phyloP scores from a whole-genome alignment of 257 asterid genomes.

The Solanum peruvianum region DNA sequence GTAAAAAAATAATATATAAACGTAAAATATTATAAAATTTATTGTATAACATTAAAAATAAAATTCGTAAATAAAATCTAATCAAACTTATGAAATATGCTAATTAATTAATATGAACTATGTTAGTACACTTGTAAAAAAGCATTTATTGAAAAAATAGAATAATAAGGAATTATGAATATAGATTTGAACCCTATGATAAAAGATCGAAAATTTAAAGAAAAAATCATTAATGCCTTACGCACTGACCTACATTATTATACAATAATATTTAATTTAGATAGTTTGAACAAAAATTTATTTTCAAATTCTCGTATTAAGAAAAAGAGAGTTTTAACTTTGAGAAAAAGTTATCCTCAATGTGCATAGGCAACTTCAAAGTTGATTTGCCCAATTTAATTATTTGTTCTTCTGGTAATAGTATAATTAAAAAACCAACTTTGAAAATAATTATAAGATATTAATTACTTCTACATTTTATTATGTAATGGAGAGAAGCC shows the following conservation, averaged over 20 bases:
- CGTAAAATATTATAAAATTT: too few species aligned
- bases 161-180: too few species aligned
- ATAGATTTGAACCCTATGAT: background rate
- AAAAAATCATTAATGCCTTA: background rate
- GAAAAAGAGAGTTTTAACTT: background rate
- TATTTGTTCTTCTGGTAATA: background rate
- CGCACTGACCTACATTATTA: background rate
- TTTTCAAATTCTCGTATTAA: background rate
- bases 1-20: too few species aligned
- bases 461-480: too few species aligned
- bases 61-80: too few species aligned
- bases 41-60: too few species aligned
- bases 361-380: background rate
- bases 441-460: background rate
- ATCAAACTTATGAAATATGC: too few species aligned
- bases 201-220: accelerated
- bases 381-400: background rate
- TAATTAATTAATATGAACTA: too few species aligned
- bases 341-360: background rate
- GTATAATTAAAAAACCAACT: background rate
- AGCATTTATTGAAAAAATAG: background rate
- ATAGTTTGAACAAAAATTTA: background rate
- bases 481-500: too few species aligned
- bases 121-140: background rate
- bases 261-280: too few species aligned